phyloP scores from a whole-genome alignment of 192 early-diverging fungal genomes.

The Phlyctochytrium planicorne region DNA sequence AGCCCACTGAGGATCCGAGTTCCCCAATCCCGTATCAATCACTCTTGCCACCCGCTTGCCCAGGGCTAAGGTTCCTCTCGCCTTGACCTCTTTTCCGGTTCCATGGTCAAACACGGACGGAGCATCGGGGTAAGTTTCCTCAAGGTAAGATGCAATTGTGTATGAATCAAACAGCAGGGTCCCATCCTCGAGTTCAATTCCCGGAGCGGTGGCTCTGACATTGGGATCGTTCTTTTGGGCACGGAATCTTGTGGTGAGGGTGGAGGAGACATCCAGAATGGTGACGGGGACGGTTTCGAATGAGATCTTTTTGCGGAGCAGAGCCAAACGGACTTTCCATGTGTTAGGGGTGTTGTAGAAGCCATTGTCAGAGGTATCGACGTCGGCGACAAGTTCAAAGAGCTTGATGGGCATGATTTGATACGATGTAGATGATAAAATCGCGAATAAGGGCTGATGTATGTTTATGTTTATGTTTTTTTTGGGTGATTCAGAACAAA shows the following conservation, averaged over 20 bases:
- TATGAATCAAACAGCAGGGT: conserved; percentile 44
- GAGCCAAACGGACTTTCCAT: conserved; percentile 31
- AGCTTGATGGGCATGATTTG: background rate
- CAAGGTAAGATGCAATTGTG: conserved; percentile 58
- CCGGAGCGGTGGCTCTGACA: conserved; percentile 13
- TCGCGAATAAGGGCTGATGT: too few relatives aligned
- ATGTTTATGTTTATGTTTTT: too few relatives aligned
- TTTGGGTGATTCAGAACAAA: too few relatives aligned
- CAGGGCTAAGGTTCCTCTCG: background rate
- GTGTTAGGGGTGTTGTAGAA: conserved; percentile 22
- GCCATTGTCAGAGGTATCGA: background rate
- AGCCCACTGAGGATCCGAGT: conserved; percentile 36
- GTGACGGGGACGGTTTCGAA: conserved; percentile 23
- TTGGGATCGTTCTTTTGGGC: background rate
- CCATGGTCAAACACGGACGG: conserved; percentile 35
- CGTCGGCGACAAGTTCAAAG: background rate
- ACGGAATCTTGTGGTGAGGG: background rate
- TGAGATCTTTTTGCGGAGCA: conserved; percentile 31
- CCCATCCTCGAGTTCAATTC: conserved; percentile 25
- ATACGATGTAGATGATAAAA: too few relatives aligned
- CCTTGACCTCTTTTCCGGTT: background rate
- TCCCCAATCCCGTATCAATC: conserved; percentile 28
- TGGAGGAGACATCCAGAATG: background rate
- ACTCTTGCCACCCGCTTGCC: conserved; percentile 29
- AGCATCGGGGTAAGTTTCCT: conserved; percentile 53